Evolutionary conservation across 1,284 basidiomycete species (phyloP).

Genomic region (Tilletia walkeri): DNA sequence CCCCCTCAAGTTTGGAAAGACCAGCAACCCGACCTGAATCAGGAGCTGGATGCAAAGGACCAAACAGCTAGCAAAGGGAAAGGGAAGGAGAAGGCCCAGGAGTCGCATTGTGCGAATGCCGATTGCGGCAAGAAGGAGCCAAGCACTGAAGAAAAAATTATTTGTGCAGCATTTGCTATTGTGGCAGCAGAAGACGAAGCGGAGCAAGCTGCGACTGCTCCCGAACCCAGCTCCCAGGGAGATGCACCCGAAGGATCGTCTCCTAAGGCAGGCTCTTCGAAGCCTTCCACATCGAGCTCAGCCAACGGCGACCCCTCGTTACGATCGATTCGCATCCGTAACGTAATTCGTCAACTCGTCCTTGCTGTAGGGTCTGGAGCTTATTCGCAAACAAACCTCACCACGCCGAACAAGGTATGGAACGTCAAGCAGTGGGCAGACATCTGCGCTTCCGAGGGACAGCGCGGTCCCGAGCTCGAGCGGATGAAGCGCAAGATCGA

Average conservation of each 20-base stretch:
- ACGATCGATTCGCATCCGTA: conserved; percentile 46
- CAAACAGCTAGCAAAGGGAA: no score
- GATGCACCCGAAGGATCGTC: neutral
- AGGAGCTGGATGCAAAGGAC: neutral
- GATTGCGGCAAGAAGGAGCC: no score
- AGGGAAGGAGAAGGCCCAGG: no score
- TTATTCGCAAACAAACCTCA: conserved; percentile 53
- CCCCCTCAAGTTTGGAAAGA: conserved; percentile 50
- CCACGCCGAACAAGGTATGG: conserved; percentile 45
- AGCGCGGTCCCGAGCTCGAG: conserved; percentile 49
- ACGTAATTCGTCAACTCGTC: conserved; percentile 53
- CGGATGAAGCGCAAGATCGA: conserved; percentile 48
- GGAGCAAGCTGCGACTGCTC: neutral
- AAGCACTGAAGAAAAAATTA: no score
- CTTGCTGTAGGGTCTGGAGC: conserved; percentile 47
- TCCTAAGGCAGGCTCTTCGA: conserved; percentile 12
- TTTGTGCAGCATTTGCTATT: no score
- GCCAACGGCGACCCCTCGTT: conserved; percentile 24
- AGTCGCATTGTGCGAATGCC: no score
- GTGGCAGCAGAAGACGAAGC: no score
- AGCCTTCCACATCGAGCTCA: neutral
- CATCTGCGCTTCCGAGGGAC: conserved; percentile 32
- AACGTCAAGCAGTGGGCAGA: conserved; percentile 54
- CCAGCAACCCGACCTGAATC: conserved; percentile 39
- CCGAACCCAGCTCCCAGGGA: neutral